Conservation (phyloP, 768 basidiomycete genomes). For the Xerocomellus amylosporus region DNA sequence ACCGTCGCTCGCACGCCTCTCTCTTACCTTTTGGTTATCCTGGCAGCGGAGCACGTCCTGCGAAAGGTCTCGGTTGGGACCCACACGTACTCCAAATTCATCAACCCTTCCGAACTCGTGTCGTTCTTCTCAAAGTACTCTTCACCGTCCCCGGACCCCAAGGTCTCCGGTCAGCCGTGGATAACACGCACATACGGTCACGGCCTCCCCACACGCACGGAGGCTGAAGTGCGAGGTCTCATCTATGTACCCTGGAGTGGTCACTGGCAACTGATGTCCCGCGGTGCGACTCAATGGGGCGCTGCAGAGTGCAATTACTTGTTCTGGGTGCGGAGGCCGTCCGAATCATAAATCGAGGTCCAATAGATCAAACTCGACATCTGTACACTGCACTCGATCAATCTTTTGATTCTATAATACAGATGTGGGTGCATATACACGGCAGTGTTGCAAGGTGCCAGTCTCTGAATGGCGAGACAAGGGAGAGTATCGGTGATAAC, state of each 20-base stretch:
- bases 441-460: neutral
- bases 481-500: neutral
- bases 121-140: conserved; percentile 72
- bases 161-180: conserved; percentile 45
- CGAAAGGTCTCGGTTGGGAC: conserved; percentile 82
- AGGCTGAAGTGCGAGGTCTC: conserved; percentile 80
- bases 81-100: conserved; percentile 87
- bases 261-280: conserved; percentile 66
- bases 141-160: conserved; percentile 15
- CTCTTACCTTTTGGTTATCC: conserved; percentile 65
- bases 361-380: neutral
- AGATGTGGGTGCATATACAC: conserved; percentile 15
- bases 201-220: conserved; percentile 52
- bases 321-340: conserved; percentile 83
- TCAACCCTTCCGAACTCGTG: conserved; percentile 83
- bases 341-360: conserved; percentile 5
- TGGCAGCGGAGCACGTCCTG: conserved; percentile 79
- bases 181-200: conserved; percentile 49
- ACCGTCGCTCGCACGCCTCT: conserved; percentile 88
- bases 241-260: conserved; percentile 71
- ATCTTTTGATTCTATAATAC: conserved; percentile 14
- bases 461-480: neutral
- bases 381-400: neutral
- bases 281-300: conserved; percentile 44
- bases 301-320: conserved; percentile 72